Evolutionary conservation across 805 yeast species (phyloP).

Genomic region (Kazachstania kunashirensis): DNA sequence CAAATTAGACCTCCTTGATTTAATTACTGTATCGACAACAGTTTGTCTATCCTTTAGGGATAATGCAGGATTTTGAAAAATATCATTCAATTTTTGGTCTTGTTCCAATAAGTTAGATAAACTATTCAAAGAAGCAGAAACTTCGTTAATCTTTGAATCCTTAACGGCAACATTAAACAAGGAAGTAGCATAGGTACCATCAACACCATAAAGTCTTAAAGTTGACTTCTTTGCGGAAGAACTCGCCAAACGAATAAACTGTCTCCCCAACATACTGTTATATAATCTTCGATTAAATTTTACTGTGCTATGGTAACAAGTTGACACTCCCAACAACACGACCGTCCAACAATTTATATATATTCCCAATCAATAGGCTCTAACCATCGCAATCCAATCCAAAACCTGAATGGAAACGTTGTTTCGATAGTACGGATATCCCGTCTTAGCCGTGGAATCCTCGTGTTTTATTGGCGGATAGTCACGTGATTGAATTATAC

Average conservation of each 20-base stretch:
- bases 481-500: too few species aligned
- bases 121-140: slow-evolving; percentile 53
- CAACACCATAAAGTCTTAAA: slow-evolving; percentile 87
- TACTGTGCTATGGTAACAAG: too few species aligned
- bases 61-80: slow-evolving; percentile 76
- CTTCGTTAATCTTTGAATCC: slow-evolving; percentile 33
- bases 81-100: slow-evolving; percentile 54
- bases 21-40: slow-evolving; percentile 51
- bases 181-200: slow-evolving; percentile 95
- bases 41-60: slow-evolving; percentile 61
- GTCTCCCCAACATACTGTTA: slow-evolving; percentile 3
- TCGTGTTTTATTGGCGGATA: neutral
- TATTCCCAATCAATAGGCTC: too few species aligned
- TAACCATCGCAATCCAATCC: too few species aligned
- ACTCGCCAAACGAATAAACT: slow-evolving; percentile 7
- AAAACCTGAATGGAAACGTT: too few species aligned
- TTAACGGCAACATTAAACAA: slow-evolving; percentile 70
- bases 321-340: too few species aligned
- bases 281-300: neutral
- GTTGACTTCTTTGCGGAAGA: slow-evolving; percentile 58
- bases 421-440: too few species aligned
- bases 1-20: slow-evolving; percentile 36
- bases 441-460: too few species aligned
- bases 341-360: too few species aligned
- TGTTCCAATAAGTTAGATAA: slow-evolving; percentile 42